Percentiles rank a stretch among this genome's conserved stretches.
phyloP scores from a whole-genome alignment of 2,329 filamentous ascomycete species.

The Cytospora leucostoma region DNA sequence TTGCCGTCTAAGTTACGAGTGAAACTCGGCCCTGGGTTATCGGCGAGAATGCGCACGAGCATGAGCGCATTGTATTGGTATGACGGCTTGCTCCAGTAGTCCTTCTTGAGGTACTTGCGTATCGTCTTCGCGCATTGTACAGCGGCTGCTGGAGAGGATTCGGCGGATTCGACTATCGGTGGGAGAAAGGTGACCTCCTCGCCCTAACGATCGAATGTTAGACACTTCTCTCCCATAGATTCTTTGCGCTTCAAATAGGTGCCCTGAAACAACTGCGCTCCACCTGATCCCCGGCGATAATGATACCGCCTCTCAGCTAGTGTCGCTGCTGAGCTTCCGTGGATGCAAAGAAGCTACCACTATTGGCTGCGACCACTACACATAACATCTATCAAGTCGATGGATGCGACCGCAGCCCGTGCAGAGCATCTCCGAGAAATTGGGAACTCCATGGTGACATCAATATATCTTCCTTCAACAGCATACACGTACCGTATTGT shows the following conservation, averaged over 20 bases:
- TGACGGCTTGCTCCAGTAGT: constrained; percentile 65
- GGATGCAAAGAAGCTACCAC: not conserved
- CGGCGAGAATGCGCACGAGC: constrained; percentile 86
- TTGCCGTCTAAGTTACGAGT: constrained; percentile 87
- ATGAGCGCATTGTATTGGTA: constrained; percentile 96
- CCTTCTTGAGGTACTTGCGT: constrained; percentile 77
- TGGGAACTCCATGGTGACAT: not conserved
- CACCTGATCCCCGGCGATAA: not conserved
- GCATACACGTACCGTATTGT: constrained; percentile 51
- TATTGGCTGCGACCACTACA: not conserved
- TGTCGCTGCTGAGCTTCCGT: not conserved
- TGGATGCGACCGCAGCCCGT: not conserved
- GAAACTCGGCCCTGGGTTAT: constrained; percentile 89
- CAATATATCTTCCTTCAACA: not conserved
- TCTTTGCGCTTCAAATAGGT: not conserved
- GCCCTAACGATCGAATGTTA: constrained; percentile 50
- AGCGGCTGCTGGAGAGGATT: constrained; percentile 85
- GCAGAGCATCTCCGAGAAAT: not conserved
- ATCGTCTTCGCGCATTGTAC: constrained; percentile 78
- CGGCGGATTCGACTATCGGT: constrained; percentile 89
- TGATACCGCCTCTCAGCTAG: not conserved
- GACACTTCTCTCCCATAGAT: constrained; percentile 24
- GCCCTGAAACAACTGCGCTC: not conserved
- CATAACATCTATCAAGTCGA: not conserved
- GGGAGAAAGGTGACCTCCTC: constrained; percentile 93